Evolutionary conservation across 495 filamentous ascomycete species (phyloP).

Genomic region (Oleoguttula mirabilis): DNA sequence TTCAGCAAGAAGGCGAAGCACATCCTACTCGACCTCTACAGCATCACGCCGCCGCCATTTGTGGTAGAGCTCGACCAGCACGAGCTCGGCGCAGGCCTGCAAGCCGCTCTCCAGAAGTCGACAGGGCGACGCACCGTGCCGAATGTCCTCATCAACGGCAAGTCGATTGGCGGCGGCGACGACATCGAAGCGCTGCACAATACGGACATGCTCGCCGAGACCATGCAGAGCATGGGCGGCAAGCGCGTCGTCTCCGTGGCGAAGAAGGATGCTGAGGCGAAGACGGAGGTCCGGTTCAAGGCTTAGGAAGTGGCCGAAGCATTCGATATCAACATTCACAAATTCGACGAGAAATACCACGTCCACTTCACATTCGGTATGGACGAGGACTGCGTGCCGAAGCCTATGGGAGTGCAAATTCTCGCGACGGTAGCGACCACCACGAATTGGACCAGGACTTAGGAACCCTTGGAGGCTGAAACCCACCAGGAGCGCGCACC

Average conservation of each 20-base stretch:
- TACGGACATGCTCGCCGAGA: constrained; percentile 55
- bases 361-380: too few species aligned
- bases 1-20: constrained; percentile 68
- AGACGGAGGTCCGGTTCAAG: constrained; percentile 9
- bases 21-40: constrained; percentile 69
- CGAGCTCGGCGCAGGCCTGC: constrained; percentile 56
- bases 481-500: too few species aligned
- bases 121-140: constrained; percentile 82
- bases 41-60: constrained; percentile 66
- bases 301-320: constrained; percentile 1
- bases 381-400: too few species aligned
- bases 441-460: too few species aligned
- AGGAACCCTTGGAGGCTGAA: too few species aligned
- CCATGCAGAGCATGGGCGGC: constrained; percentile 59
- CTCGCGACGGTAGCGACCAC: too few species aligned
- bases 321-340: too few species aligned
- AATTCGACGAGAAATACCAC: too few species aligned
- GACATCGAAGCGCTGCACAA: constrained; percentile 64
- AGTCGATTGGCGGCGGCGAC: constrained; percentile 84
- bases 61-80: constrained; percentile 88
- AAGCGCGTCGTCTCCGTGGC: constrained; percentile 43
- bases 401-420: too few species aligned
- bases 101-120: constrained; percentile 51
- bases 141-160: constrained; percentile 77
- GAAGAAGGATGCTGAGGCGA: constrained; percentile 5